Evolutionary conservation across 202 grass and related monocot genomes (phyloP), one percentile per base, ranked within the genome.

Genomic region (Schoenoplectus tabernaemontani): DNA sequence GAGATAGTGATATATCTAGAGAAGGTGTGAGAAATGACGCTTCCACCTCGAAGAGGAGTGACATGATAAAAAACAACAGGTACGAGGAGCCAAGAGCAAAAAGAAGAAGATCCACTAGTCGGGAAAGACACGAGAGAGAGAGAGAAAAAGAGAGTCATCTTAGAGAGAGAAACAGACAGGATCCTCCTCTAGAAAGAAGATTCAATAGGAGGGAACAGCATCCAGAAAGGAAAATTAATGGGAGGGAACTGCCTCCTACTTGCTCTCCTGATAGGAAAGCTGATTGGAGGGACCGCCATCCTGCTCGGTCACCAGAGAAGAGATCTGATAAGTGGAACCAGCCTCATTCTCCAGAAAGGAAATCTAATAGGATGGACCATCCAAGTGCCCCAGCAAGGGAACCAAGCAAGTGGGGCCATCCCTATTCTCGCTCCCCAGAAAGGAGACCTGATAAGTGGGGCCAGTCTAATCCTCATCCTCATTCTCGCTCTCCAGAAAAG

Each of bases 41-140:
- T 54, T 60, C 61, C 1, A 61, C 68, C 56, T 71, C 34, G 53
- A 96, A 87, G n/a, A n/a, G n/a, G 64, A 76, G 83, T 53, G 79
- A 89, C 83, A 86, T 59, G 74, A 80, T 54, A 24, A 82, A 72
- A 56, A 80, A 83, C 58, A 84, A 44, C 46, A 93, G 77, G 57
- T 44, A 79, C 38, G 82, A 85, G 81, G 91, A 91, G 62, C 83
- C 69, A 64, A 88, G 80, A 81, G 78, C 44, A 76, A 99, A 96
- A 91, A 89, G 87, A 85, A 91, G 89, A 90, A 92, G 89, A 79
- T 94, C 91, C 15, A 90, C 80, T 76, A 90, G 95, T 82, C 82
- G 50, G 59, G 91, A 83, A 67, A 90, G 84, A 76, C 70, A 66
- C 13, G 82, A 50, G 64, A 85, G 84, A 76, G 22, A 79, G 20